Conservation (phyloP, 495 filamentous ascomycete species). For the Sporormia fimetaria region DNA sequence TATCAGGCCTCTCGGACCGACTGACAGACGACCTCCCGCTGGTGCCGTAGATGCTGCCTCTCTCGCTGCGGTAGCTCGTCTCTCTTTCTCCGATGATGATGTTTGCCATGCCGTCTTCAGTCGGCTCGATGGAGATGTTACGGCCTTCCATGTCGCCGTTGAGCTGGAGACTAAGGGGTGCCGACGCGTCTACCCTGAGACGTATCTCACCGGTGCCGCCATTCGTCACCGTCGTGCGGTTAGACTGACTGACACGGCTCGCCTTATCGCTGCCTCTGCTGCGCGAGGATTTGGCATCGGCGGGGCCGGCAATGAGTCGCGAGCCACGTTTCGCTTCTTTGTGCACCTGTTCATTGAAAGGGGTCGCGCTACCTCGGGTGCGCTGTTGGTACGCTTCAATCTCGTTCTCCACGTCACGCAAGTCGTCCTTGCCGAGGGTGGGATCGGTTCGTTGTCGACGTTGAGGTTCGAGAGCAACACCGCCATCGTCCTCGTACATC, state of each 20-base stretch:
- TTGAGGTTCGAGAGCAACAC: neutral
- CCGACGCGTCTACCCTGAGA: conserved; percentile 13
- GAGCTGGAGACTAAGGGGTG: conserved; percentile 16
- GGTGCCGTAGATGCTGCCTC: conserved; percentile 9
- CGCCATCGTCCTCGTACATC: conserved; percentile 7
- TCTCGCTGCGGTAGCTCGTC: conserved; percentile 13
- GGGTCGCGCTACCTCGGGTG: conserved; percentile 13
- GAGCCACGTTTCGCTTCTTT: conserved; percentile 18
- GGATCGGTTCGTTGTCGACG: conserved; percentile 11
- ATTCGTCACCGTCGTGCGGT: conserved; percentile 15
- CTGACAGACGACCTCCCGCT: too few relatives aligned
- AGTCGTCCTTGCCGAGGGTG: conserved; percentile 11
- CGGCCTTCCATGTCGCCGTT: conserved; percentile 23
- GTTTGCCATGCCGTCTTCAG: conserved; percentile 23
- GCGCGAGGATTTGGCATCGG: conserved; percentile 10
- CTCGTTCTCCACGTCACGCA: neutral
- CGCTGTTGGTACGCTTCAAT: conserved; percentile 14
- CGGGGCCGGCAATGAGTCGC: conserved; percentile 8
- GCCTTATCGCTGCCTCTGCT: conserved; percentile 9
- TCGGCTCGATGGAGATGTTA: conserved; percentile 14
- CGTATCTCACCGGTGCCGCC: conserved; percentile 16
- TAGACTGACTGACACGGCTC: conserved; percentile 17
- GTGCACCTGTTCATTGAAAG: conserved; percentile 10
- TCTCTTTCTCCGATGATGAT: conserved; percentile 18
- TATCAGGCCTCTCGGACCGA: conserved; percentile 2